Conservation (phyloP, 306 rosid genomes). For the Quercus glauca region DNA sequence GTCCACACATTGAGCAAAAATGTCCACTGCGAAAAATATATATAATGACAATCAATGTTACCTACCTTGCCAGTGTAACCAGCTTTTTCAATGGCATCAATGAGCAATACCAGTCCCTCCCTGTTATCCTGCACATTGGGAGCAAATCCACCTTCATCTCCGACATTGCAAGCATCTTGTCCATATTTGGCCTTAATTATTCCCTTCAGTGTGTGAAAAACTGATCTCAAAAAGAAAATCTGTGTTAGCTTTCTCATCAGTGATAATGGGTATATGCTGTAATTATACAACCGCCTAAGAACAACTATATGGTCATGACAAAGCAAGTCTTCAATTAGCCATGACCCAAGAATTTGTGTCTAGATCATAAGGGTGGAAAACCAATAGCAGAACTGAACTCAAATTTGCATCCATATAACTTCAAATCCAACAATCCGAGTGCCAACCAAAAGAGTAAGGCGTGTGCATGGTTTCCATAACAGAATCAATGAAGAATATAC, state of each 20-base stretch:
- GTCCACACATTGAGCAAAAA: constrained; percentile 12
- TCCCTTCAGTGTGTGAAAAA: constrained; percentile 85
- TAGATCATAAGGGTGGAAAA: neutral
- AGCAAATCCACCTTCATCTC: constrained; percentile 99
- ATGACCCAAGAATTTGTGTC: constrained; percentile 13
- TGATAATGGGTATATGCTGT: neutral
- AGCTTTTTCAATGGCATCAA: constrained; percentile 94
- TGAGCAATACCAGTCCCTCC: constrained; percentile 90
- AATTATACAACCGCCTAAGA: neutral
- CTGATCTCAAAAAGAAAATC: constrained; percentile 35
- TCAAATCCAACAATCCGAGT: neutral
- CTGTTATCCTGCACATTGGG: constrained; percentile 97
- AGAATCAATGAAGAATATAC: neutral
- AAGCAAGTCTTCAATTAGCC: neutral
- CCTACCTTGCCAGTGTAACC: constrained; percentile 96
- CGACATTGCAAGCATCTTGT: constrained; percentile 99
- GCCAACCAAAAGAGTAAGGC: neutral
- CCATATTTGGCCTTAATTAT: constrained; percentile 94
- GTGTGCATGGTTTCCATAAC: constrained; percentile 5
- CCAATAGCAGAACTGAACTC: neutral
- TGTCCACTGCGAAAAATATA: constrained; percentile 9
- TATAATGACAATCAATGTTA: constrained; percentile 3
- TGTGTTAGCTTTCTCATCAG: neutral
- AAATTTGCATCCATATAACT: neutral
- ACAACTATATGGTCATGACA: constrained; percentile 23